Evolutionary conservation across 805 yeast genomes (phyloP).

Genomic region (Metschnikowia peoriensis): DNA sequence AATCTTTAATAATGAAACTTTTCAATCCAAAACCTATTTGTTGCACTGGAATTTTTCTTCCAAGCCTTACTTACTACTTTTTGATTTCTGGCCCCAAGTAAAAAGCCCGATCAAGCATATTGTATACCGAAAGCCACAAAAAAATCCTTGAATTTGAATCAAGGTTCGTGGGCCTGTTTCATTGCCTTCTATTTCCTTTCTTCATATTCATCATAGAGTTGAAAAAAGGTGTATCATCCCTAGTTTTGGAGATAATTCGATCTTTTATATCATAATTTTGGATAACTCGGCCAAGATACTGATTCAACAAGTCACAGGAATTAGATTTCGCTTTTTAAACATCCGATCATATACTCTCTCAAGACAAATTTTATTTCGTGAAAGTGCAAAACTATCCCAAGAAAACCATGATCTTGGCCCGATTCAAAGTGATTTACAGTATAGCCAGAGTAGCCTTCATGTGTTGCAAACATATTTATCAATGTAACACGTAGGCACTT

Average conservation of each 20-base stretch:
- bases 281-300: neutral
- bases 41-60: neutral
- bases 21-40: neutral
- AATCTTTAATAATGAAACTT: neutral
- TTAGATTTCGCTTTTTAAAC: neutral
- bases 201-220: neutral
- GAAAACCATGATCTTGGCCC: neutral
- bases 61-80: neutral
- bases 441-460: no score
- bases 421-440: neutral
- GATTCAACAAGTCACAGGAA: conserved; percentile 1
- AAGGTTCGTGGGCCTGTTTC: neutral
- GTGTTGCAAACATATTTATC: neutral
- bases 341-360: neutral
- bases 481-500: neutral
- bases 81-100: conserved; percentile 1
- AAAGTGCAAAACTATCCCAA: neutral
- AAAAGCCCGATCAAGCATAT: neutral
- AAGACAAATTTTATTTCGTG: neutral
- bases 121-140: neutral
- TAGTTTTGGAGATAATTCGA: conserved; percentile 1
- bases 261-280: neutral
- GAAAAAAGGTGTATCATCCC: neutral
- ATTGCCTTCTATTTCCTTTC: neutral
- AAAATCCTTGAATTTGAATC: neutral